These are phyloP conservation scores for Arthrobotrys pseudoclavata DNA, from an alignment of 2,329 filamentous ascomycete species.

Conservation along the genomic window DNA sequence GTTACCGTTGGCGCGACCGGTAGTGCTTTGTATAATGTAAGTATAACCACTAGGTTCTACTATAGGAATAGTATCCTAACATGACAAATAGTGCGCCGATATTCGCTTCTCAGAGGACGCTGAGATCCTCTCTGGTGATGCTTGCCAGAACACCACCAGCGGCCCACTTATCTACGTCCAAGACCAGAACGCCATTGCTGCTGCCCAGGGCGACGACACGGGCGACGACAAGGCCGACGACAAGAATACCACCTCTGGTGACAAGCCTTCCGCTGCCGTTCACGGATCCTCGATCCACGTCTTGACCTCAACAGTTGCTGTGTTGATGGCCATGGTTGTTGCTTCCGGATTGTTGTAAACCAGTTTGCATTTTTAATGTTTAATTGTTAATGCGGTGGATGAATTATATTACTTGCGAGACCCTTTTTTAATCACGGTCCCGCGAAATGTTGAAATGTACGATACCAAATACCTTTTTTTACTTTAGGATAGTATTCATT, in stretches of 20 bases:
- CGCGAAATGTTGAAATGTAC: constrained; percentile 9
- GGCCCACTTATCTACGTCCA: constrained; percentile 56
- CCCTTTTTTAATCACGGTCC: not conserved
- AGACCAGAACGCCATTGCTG: constrained; percentile 25
- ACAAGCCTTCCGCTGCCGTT: constrained; percentile 38
- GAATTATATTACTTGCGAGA: constrained; percentile 1
- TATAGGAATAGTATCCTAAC: not conserved
- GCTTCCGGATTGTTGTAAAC: constrained; percentile 51
- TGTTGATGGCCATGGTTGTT: constrained; percentile 49
- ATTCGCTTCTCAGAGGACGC: constrained; percentile 75
- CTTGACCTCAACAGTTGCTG: constrained; percentile 34
- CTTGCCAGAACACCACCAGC: constrained; percentile 74
- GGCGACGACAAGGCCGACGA: constrained; percentile 16
- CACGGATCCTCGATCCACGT: constrained; percentile 40
- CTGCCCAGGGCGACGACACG: not conserved
- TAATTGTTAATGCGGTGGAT: constrained; percentile 21
- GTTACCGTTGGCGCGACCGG: constrained; percentile 74
- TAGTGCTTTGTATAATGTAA: constrained; percentile 76
- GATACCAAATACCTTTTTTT: constrained; percentile 29
- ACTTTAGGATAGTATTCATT: constrained; percentile 10
- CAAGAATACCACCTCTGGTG: not conserved
- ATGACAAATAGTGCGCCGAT: constrained; percentile 75
- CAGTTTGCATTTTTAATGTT: constrained; percentile 5
- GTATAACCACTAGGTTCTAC: not conserved
- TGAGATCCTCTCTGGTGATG: constrained; percentile 67